A percentile compares a stretch with the other conserved stretches of the same genome.
Conservation (phyloP, 2,329 filamentous ascomycete species). For the Neopestalotiopsis sp. region DNA sequence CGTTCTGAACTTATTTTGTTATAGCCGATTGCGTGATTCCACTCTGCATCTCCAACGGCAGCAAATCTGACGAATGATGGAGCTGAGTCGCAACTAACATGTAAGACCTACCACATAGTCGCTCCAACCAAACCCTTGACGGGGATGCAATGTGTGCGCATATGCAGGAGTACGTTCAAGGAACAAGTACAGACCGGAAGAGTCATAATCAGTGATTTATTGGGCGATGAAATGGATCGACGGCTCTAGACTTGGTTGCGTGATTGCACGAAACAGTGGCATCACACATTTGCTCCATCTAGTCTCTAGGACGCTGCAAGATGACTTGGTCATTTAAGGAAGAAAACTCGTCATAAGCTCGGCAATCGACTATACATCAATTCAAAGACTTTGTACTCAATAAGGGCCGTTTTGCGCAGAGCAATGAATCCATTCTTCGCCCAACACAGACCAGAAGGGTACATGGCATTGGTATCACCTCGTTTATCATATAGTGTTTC, state of each 20-base stretch:
- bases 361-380: no score
- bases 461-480: no score
- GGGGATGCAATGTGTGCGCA: neutral
- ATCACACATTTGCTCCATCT: neutral
- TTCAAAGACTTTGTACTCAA: no score
- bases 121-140: neutral
- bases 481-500: no score
- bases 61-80: neutral
- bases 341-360: neutral
- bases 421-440: no score
- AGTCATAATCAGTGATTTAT: neutral
- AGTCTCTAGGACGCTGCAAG: neutral
- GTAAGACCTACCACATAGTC: neutral
- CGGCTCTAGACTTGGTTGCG: constrained; percentile 1
- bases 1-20: neutral
- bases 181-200: neutral
- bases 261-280: neutral
- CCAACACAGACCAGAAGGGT: no score
- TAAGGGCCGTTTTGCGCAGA: no score
- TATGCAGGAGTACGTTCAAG: neutral
- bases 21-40: constrained; percentile 6
- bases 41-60: neutral
- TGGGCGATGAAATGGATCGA: neutral
- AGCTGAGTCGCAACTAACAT: neutral
- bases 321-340: neutral